phyloP scores from a whole-genome alignment of 140 eudicot genomes.

The Bidens hawaiensis region DNA sequence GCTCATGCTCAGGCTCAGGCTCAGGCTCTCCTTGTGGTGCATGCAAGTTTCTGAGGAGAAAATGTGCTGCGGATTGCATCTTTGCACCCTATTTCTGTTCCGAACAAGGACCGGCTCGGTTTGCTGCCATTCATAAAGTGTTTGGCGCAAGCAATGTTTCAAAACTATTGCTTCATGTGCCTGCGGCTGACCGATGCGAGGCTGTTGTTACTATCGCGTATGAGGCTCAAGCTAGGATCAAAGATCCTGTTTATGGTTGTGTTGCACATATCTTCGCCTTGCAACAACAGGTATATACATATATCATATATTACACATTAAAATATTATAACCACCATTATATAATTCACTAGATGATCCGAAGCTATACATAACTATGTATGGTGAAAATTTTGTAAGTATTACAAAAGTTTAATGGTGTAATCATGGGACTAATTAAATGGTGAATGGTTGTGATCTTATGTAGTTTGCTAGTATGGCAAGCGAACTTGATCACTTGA shows the following conservation, averaged over 20 bases:
- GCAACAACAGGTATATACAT: conserved; percentile 78
- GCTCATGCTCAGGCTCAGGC: conserved; percentile 62
- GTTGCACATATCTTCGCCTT: conserved; percentile 91
- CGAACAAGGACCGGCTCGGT: conserved; percentile 89
- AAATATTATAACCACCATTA: background rate
- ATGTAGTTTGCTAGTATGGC: too few relatives aligned
- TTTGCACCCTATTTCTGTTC: conserved; percentile 95
- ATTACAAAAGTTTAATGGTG: background rate
- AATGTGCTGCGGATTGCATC: conserved; percentile 83
- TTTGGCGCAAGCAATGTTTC: conserved; percentile 98
- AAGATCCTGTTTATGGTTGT: conserved; percentile 96
- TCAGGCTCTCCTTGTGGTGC: conserved; percentile 96
- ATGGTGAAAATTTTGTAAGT: background rate
- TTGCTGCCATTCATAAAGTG: conserved; percentile 96
- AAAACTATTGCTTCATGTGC: conserved; percentile 70
- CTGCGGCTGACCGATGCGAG: conserved; percentile 78
- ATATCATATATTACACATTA: background rate
- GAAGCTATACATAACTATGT: background rate
- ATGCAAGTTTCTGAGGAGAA: conserved; percentile 89
- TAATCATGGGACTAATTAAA: background rate
- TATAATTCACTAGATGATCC: background rate
- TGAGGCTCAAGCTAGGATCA: conserved; percentile 94
- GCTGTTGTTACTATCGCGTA: conserved; percentile 96
- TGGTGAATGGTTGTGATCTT: background rate
- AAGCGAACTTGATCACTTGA: too few relatives aligned